Base-by-base conservation (phyloP, 805 yeast species). In the Dipodascus geniculatus region DNA sequence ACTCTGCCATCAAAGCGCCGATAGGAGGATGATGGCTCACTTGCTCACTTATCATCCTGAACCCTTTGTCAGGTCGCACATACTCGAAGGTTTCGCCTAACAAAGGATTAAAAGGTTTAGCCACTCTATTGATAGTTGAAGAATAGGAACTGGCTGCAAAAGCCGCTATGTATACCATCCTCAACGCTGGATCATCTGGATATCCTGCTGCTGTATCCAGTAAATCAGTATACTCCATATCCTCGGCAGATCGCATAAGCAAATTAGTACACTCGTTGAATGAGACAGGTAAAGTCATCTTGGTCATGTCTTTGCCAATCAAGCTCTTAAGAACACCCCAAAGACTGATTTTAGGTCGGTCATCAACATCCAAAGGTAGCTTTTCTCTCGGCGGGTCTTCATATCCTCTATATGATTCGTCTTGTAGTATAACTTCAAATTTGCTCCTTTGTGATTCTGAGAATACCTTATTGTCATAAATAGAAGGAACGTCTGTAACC, bases 21-120 rank as follows among this genome's bases (percentile, higher is more conserved):
- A 93, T 81, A 0, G 97, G 96, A 2, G 99, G 99, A 70, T 93
- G 98, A 66, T 93, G 99, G 57, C 96, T 85, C 14, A 93, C 98
- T 68, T 93, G 99, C 68, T 93, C 99, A 3, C 87, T 79, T 58
- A 91, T 73, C 65, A 88, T 80, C 64, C 99, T 76, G 67, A 81
- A 93, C 22, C 86, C 83, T 61, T 80, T 76, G 63, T 91, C 96
- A 1, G 96, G 96, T 60, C 97, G 81, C 38, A 87, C 74, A 68
- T 90, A 91, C 66, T 93, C 99, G 65, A 74, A 93, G 0, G 99
- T 93, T 68, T 93, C 99, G 31, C 99, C 98, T 42, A 91, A 71
- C 53, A 93, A 73, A 3, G 99, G 99, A 67, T 93, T 93, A 73
- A 93, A 93, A 0, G 99, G 99, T 66, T 93, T 93, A 20, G 99